These are phyloP conservation scores for Prunus armeniaca DNA, from an alignment of 306 rosid species.

Conservation along the genomic window DNA sequence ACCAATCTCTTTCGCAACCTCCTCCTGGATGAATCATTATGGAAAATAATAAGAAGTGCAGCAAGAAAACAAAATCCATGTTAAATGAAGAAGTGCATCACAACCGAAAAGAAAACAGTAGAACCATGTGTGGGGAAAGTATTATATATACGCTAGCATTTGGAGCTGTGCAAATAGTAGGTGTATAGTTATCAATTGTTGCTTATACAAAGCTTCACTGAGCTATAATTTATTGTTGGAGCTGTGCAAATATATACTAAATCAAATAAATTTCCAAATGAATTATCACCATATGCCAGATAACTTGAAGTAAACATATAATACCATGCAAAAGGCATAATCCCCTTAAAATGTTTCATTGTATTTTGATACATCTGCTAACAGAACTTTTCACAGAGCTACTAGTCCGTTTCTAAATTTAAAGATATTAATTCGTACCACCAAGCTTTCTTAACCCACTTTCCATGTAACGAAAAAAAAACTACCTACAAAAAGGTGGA, in stretches of 20 bases:
- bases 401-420: neutral
- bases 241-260: neutral
- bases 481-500: neutral
- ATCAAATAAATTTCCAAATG: neutral
- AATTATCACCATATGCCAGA: neutral
- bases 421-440: neutral
- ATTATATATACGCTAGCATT: neutral
- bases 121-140: neutral
- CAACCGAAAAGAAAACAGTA: neutral
- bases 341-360: neutral
- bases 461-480: neutral
- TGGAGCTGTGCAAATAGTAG: neutral
- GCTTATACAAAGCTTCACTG: neutral
- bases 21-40: slow-evolving; percentile 54
- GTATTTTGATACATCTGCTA: neutral
- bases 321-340: neutral
- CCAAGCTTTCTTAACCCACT: neutral
- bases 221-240: neutral
- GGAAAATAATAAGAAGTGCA: neutral
- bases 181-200: neutral
- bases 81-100: neutral
- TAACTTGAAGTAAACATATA: neutral
- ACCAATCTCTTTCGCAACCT: slow-evolving; percentile 81
- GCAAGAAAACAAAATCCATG: neutral
- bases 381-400: neutral